These are phyloP conservation scores for Discostella stelligeroides DNA, from an alignment of 108 stramenopile species.

Conservation along the genomic window DNA sequence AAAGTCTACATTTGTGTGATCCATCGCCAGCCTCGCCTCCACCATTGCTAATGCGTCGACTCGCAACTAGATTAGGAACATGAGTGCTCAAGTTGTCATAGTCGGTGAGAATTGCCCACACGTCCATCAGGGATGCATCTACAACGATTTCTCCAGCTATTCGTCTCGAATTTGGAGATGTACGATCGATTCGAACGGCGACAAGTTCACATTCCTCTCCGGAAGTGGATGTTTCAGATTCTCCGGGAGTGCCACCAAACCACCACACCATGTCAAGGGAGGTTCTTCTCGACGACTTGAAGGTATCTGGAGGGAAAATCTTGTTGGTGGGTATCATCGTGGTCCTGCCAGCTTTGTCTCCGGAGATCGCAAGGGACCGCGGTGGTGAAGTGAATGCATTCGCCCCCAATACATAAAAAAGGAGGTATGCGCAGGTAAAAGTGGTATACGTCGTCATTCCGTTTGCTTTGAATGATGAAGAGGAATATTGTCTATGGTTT, in stretches of 20 bases:
- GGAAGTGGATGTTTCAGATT: slow-evolving; percentile 26
- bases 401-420: not conserved
- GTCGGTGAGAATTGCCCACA: slow-evolving; percentile 74
- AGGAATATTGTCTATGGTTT: not conserved
- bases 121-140: slow-evolving; percentile 48
- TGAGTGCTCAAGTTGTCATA: slow-evolving; percentile 66
- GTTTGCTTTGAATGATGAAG: not conserved
- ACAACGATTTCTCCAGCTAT: slow-evolving; percentile 68
- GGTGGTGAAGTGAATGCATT: slow-evolving; percentile 4
- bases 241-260: slow-evolving; percentile 47
- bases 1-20: slow-evolving; percentile 47
- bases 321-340: not conserved
- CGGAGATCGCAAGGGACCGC: not conserved
- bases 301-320: not conserved
- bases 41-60: slow-evolving; percentile 20
- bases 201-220: slow-evolving; percentile 59
- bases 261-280: slow-evolving; percentile 41
- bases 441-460: not conserved
- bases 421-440: not conserved
- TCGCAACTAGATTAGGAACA: slow-evolving; percentile 72
- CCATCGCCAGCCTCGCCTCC: slow-evolving; percentile 39
- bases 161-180: slow-evolving; percentile 61
- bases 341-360: slow-evolving; percentile 6
- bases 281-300: slow-evolving; percentile 15
- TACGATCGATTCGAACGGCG: slow-evolving; percentile 64